phyloP scores from a whole-genome alignment of 2,329 filamentous ascomycete genomes.

The Diatrype stigma region DNA sequence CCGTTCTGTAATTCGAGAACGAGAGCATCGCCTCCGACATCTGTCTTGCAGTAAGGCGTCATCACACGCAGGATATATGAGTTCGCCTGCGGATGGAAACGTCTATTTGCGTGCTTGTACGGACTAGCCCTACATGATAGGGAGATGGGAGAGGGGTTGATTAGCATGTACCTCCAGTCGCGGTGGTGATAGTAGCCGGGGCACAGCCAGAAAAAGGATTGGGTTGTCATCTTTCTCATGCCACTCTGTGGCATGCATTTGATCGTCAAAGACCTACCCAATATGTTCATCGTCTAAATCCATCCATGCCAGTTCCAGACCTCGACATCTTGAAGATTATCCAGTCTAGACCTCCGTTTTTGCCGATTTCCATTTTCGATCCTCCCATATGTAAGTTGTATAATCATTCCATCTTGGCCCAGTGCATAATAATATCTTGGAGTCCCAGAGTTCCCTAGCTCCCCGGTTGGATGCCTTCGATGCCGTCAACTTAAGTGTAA shows the following conservation, averaged over 20 bases:
- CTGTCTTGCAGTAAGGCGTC: not conserved
- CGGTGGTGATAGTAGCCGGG: not conserved
- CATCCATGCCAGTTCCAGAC: slow-evolving; percentile 13
- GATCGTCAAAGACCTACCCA: slow-evolving; percentile 12
- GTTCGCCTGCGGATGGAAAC: no score
- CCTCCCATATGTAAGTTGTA: not conserved
- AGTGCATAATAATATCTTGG: no score
- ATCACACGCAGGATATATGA: not conserved
- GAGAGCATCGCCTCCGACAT: not conserved
- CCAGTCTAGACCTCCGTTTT: slow-evolving; percentile 12
- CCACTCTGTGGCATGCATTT: not conserved
- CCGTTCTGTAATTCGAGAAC: not conserved
- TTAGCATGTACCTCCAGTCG: no score
- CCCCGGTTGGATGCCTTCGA: not conserved
- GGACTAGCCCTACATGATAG: no score
- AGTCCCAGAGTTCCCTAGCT: no score
- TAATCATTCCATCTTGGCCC: not conserved
- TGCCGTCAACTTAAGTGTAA: not conserved
- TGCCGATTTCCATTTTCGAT: slow-evolving; percentile 1
- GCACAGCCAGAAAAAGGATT: not conserved
- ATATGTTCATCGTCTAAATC: slow-evolving; percentile 11
- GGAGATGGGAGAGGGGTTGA: no score
- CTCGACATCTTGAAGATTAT: slow-evolving; percentile 8
- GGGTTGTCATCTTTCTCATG: not conserved
- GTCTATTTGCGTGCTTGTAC: no score